A percentile compares a stretch with the other conserved stretches of the same genome.
These are phyloP conservation scores for Gossypium stocksii DNA, from an alignment of 345 rosid genomes.

Conservation along the genomic window DNA sequence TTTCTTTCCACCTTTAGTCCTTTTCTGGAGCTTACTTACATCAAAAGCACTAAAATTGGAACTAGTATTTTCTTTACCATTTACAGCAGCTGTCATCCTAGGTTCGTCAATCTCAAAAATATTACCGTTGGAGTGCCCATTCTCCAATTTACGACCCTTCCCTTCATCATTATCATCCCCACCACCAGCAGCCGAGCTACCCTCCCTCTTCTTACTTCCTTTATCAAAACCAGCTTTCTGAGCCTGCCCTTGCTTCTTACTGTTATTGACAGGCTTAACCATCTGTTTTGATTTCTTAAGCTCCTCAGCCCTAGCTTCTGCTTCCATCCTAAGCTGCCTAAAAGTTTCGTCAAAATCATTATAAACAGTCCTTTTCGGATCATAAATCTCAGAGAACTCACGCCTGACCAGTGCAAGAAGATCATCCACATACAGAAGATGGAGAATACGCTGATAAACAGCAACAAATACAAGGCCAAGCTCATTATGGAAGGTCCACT, in stretches of 20 bases:
- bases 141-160: constrained; percentile 46
- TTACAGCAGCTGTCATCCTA: constrained; percentile 46
- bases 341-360: constrained; percentile 72
- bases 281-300: constrained; percentile 64
- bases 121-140: constrained; percentile 56
- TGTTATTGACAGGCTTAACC: constrained; percentile 46
- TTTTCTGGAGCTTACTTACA: constrained; percentile 85
- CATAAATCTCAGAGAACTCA: constrained; percentile 71
- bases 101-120: constrained; percentile 34
- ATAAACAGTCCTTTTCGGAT: constrained; percentile 58
- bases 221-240: constrained; percentile 55
- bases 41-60: constrained; percentile 74
- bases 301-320: constrained; percentile 86
- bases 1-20: constrained; percentile 86
- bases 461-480: constrained; percentile 98
- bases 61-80: constrained; percentile 74
- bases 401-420: constrained; percentile 71
- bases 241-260: constrained; percentile 56
- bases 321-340: constrained; percentile 92
- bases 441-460: constrained; percentile 93
- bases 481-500: constrained; percentile 94
- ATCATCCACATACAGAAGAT: constrained; percentile 85
- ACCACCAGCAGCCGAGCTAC: constrained; percentile 40
- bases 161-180: constrained; percentile 44
- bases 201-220: constrained; percentile 50